Conservation (phyloP, 768 basidiomycete genomes). For the Piloderma croceum region DNA sequence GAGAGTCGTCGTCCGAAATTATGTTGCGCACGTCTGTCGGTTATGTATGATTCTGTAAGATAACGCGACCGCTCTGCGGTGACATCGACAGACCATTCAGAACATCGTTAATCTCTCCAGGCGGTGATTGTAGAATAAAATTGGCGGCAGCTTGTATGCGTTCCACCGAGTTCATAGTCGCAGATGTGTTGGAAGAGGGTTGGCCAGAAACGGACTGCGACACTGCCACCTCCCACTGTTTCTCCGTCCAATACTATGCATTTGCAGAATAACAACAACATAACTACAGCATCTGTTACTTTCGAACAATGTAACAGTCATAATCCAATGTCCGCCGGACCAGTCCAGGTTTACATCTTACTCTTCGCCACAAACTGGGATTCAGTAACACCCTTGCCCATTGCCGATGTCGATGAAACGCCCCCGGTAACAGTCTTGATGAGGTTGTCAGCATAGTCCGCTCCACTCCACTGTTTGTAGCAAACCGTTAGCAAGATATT, state of each 20-base stretch:
- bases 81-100: constrained; percentile 56
- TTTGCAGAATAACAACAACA: no score
- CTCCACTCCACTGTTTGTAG: constrained; percentile 86
- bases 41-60: constrained; percentile 5
- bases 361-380: constrained; percentile 60
- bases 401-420: constrained; percentile 96
- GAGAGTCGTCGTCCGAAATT: constrained; percentile 78
- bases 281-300: no score
- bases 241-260: no score
- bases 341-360: constrained; percentile 37
- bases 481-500: constrained; percentile 12
- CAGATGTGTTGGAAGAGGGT: no score
- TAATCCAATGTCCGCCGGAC: neutral
- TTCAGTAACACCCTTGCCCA: constrained; percentile 96
- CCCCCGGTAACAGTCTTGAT: constrained; percentile 98
- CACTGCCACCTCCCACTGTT: no score
- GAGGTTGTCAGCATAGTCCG: constrained; percentile 85
- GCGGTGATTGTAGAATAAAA: constrained; percentile 86
- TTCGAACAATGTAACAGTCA: no score
- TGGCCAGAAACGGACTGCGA: no score
- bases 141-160: constrained; percentile 67
- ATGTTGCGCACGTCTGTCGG: constrained; percentile 81
- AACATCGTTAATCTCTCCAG: constrained; percentile 96
- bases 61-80: constrained; percentile 6
- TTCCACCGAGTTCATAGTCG: constrained; percentile 52